phyloP scores from a whole-genome alignment of 306 rosid species.

The Dicorynia guianensis region DNA sequence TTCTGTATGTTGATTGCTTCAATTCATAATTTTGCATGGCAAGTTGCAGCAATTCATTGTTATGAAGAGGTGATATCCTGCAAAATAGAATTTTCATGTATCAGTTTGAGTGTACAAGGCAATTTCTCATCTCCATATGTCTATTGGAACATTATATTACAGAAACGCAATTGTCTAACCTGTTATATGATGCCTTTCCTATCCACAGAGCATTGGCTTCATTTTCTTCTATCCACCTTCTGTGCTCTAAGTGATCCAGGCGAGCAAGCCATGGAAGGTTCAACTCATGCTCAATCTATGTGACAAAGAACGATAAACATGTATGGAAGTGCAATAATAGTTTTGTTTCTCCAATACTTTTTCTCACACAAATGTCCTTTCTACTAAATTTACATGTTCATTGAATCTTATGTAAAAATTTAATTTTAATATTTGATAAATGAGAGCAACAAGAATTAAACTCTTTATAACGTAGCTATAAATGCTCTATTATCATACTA shows the following conservation, averaged over 20 bases:
- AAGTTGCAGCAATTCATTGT: slow-evolving; percentile 48
- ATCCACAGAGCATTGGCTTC: slow-evolving; percentile 51
- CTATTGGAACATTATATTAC: too few relatives aligned
- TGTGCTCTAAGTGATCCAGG: slow-evolving; percentile 65
- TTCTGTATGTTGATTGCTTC: slow-evolving; percentile 50
- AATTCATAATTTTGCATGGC: slow-evolving; percentile 47
- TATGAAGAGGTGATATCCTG: slow-evolving; percentile 44
- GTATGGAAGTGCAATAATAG: too few relatives aligned
- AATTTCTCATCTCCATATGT: neutral
- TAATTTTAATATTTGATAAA: too few relatives aligned
- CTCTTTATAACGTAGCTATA: too few relatives aligned
- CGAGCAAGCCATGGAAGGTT: slow-evolving; percentile 65
- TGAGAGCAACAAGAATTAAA: too few relatives aligned
- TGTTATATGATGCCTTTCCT: slow-evolving; percentile 47
- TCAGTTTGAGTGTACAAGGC: neutral
- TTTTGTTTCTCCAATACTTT: too few relatives aligned
- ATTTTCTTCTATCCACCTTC: slow-evolving; percentile 57
- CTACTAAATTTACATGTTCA: too few relatives aligned
- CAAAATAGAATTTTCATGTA: neutral
- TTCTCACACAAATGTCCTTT: too few relatives aligned
- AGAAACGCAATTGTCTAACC: slow-evolving; percentile 20
- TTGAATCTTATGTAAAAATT: too few relatives aligned
- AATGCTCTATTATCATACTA: too few relatives aligned
- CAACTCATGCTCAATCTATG: slow-evolving; percentile 58
- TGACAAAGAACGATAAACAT: neutral